Conservation (phyloP, 768 basidiomycete species). For the Mycena pura region DNA sequence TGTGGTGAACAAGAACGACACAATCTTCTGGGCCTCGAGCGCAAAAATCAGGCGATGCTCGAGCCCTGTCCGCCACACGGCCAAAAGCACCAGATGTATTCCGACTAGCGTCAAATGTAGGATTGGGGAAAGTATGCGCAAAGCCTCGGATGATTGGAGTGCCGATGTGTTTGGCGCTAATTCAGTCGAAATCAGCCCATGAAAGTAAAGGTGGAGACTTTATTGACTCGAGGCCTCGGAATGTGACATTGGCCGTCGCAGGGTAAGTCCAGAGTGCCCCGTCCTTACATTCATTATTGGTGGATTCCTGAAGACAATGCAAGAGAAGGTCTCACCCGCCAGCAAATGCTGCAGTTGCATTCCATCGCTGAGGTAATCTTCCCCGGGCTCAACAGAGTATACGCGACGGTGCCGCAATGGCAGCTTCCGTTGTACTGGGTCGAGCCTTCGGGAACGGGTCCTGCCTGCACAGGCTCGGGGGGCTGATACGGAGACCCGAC, state of each 20-base stretch:
- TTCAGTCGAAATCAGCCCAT: too few species aligned
- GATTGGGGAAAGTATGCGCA: neutral
- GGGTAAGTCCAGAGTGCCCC: too few species aligned
- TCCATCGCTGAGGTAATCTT: too few species aligned
- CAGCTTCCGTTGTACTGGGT: neutral
- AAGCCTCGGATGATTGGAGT: neutral
- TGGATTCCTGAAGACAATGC: too few species aligned
- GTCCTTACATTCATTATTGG: too few species aligned
- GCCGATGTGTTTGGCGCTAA: neutral
- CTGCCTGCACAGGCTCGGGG: neutral
- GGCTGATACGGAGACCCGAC: neutral
- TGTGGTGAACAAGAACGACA: neutral
- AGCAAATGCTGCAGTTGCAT: too few species aligned
- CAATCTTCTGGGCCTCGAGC: neutral
- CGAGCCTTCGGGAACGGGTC: neutral
- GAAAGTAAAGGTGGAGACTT: too few species aligned
- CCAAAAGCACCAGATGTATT: neutral
- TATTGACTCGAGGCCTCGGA: too few species aligned
- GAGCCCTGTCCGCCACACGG: neutral
- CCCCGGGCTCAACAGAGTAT: neutral
- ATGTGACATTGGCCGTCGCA: too few species aligned
- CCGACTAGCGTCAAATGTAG: neutral
- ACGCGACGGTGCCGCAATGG: neutral
- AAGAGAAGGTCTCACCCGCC: too few species aligned
- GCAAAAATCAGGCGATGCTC: neutral